Conservation (phyloP, 1,139 yeast species). For the Saccharomyces hybrid region DNA sequence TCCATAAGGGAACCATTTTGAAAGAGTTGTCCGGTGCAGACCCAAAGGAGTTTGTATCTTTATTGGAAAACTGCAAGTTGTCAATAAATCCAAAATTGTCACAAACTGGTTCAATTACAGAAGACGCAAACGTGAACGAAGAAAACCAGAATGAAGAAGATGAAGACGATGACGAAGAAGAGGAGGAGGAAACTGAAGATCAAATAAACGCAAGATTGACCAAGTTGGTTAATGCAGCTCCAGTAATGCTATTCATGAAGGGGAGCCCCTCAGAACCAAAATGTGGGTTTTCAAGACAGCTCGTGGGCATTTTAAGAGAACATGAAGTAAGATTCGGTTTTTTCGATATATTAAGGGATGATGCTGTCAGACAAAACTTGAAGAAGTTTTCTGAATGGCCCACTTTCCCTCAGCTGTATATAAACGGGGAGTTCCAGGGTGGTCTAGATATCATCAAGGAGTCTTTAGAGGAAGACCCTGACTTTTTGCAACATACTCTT, state of each 20-base stretch:
- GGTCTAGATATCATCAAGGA: slow-evolving; percentile 95
- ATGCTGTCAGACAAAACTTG: slow-evolving; percentile 85
- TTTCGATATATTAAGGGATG: slow-evolving; percentile 91
- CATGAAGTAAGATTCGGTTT: slow-evolving; percentile 95
- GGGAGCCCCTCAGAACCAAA: slow-evolving; percentile 97
- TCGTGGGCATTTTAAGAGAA: slow-evolving; percentile 91
- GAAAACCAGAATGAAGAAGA: slow-evolving; percentile 4
- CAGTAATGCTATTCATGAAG: slow-evolving; percentile 96
- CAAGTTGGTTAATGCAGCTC: slow-evolving; percentile 87
- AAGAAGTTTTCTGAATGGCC: slow-evolving; percentile 96
- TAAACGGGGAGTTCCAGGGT: slow-evolving; percentile 93
- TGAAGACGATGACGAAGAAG: slow-evolving; percentile 23
- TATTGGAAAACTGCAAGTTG: slow-evolving; percentile 48
- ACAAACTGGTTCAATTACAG: background rate
- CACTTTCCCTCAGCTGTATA: slow-evolving; percentile 92
- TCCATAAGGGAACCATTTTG: slow-evolving; percentile 75
- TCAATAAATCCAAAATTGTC: background rate
- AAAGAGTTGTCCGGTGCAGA: slow-evolving; percentile 94
- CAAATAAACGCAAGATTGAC: slow-evolving; percentile 71
- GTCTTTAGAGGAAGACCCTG: slow-evolving; percentile 81
- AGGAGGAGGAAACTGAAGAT: slow-evolving; percentile 67
- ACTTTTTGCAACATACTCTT: slow-evolving; percentile 67
- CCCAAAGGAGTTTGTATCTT: slow-evolving; percentile 80
- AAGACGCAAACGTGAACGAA: slow-evolving; percentile 3
- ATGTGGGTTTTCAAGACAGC: slow-evolving; percentile 94